phyloP scores from a whole-genome alignment of 768 basidiomycete genomes.

The Mycena vulgaris region DNA sequence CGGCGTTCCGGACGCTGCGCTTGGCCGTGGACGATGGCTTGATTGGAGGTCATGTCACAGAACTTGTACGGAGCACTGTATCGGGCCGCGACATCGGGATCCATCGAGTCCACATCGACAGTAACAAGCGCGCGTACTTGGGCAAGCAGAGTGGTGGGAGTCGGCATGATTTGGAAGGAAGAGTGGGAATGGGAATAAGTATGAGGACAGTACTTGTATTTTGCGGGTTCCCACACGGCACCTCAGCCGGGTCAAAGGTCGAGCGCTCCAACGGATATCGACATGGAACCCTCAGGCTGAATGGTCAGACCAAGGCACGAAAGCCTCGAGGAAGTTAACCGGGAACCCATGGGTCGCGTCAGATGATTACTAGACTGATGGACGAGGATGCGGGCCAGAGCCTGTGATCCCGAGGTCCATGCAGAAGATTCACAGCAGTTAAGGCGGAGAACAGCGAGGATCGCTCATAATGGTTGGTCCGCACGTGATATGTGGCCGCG shows the following conservation, averaged over 20 bases:
- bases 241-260: not conserved
- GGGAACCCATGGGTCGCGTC: too few relatives aligned
- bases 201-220: not conserved
- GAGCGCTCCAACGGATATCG: too few relatives aligned
- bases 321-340: not conserved
- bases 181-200: not conserved
- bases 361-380: too few relatives aligned
- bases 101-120: conserved; percentile 68
- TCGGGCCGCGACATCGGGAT: conserved; percentile 54
- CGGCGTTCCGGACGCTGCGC: conserved; percentile 50
- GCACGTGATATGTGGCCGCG: too few relatives aligned
- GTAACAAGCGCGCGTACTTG: conserved; percentile 53
- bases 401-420: too few relatives aligned
- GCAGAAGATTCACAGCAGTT: too few relatives aligned
- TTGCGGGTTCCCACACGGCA: not conserved
- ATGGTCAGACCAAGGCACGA: too few relatives aligned
- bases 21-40: conserved; percentile 59
- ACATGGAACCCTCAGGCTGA: too few relatives aligned
- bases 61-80: conserved; percentile 50
- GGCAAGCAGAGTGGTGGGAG: conserved; percentile 51
- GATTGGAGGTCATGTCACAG: conserved; percentile 67
- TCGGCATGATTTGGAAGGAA: conserved; percentile 20
- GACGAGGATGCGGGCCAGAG: too few relatives aligned
- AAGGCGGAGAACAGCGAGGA: too few relatives aligned
- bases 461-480: too few relatives aligned